Evolutionary conservation across 352 stramenopile species (phyloP), one percentile per base, ranked within the genome.

Genomic region (Globisporangium takayamanum): DNA sequence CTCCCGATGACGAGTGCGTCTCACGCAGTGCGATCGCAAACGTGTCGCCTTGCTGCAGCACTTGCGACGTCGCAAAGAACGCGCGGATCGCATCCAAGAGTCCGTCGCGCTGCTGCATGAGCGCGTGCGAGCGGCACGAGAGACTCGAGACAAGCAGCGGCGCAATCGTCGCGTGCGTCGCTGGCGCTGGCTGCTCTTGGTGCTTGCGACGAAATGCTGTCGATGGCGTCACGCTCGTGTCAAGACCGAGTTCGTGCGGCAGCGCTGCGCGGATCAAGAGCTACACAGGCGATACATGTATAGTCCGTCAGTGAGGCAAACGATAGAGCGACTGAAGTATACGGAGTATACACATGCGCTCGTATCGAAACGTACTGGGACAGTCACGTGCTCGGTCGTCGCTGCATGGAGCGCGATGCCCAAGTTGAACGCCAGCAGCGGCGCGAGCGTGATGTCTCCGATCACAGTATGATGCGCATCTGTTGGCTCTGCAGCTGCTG

Each of bases 401-500:
- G 68, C 55, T 6, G 74, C 60, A 45, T 81, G 66, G 37, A 87
- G 61, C 12, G 64, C 55, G 49, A 92, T 73, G 0, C 77, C 78
- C 48, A 92, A 70, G 42, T 92, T 92, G 65, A 89, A 90, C 18
- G 83, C 83, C 39, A 92, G 53, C 51, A 92, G 66, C n/a, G 80
- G 78, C 12, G 83, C 75, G n/a, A 90, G 60, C 41, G 71, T 71
- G 16, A 88, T 54, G 50, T 74, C 61, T 5, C 42, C 63, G 39
- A 67, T 50, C 6, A 37, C 42, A 28, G 28, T 22, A 7, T 15
- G 2, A 10, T 46, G 36, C 20, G n/a, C 26, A 5, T 55, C 15
- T 11, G 18, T 28, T 45, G 48, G 15, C 12, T 18, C 15, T 39
- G 28, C 18, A 22, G 30, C 41, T 20, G 5, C 30, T 33, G 33